Conservation (phyloP, 257 asterid genomes). For the Avicennia marina region DNA sequence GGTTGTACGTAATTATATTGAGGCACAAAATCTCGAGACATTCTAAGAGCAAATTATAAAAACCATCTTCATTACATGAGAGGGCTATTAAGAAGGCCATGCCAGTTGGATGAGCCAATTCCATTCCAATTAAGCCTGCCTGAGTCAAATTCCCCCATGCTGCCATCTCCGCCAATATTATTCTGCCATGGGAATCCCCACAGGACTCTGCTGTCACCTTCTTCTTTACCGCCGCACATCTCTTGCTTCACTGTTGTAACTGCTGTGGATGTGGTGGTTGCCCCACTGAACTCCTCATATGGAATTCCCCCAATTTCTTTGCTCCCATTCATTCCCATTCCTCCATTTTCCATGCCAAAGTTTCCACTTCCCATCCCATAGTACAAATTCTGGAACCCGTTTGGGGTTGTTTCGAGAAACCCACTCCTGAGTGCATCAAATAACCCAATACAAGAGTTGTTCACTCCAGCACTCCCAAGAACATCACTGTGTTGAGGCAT, state of each 20-base stretch:
- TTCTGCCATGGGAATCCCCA: slow-evolving; percentile 81
- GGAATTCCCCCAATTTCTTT: slow-evolving; percentile 37
- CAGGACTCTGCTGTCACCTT: slow-evolving; percentile 36
- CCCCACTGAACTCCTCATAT: slow-evolving; percentile 13
- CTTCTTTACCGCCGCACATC: slow-evolving; percentile 32
- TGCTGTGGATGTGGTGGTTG: slow-evolving; percentile 27
- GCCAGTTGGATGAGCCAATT: slow-evolving; percentile 59
- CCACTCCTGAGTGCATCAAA: slow-evolving; percentile 27
- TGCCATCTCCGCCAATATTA: slow-evolving; percentile 21
- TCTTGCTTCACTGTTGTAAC: slow-evolving; percentile 61
- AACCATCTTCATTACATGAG: slow-evolving; percentile 38
- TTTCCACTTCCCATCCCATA: slow-evolving; percentile 38
- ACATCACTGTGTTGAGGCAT: slow-evolving; percentile 1
- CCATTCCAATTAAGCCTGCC: slow-evolving; percentile 52
- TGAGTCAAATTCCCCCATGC: slow-evolving; percentile 36
- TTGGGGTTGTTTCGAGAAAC: slow-evolving; percentile 30
- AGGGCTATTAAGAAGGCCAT: slow-evolving; percentile 78
- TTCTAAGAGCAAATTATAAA: too few relatives aligned
- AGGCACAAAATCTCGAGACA: too few relatives aligned
- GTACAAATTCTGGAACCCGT: slow-evolving; percentile 27
- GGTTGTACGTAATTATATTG: too few relatives aligned
- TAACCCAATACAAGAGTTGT: background rate
- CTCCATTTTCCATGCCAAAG: slow-evolving; percentile 28
- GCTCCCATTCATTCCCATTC: slow-evolving; percentile 29
- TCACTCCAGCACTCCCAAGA: slow-evolving; percentile 1